Evolutionary conservation across 495 filamentous ascomycete genomes (phyloP).

Genomic region (Parathielavia hyrcaniae): DNA sequence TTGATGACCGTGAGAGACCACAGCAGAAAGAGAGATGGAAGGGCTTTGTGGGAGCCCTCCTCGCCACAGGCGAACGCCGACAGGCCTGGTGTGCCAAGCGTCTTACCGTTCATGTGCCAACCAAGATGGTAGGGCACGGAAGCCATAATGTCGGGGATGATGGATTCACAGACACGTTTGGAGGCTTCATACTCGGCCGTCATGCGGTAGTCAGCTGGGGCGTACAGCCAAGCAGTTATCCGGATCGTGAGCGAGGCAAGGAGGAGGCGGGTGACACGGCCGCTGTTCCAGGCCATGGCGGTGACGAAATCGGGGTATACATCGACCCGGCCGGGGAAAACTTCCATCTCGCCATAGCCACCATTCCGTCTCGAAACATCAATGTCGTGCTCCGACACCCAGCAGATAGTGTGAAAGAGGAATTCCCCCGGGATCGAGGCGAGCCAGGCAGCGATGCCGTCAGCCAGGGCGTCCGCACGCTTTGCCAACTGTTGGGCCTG

Average conservation of each 20-base stretch:
- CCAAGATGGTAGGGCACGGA: constrained; percentile 50
- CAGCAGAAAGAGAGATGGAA: constrained; percentile 41
- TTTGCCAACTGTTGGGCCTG: constrained; percentile 35
- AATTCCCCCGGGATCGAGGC: constrained; percentile 34
- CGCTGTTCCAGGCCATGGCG: constrained; percentile 42
- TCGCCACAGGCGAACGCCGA: constrained; percentile 38
- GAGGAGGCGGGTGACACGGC: constrained; percentile 38
- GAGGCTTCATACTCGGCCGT: constrained; percentile 46
- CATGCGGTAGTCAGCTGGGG: constrained; percentile 46
- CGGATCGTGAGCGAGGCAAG: constrained; percentile 41
- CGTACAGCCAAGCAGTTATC: constrained; percentile 43
- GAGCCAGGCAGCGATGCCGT: constrained; percentile 41
- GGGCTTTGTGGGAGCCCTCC: constrained; percentile 35
- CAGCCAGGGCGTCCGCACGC: constrained; percentile 35
- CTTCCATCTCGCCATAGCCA: constrained; percentile 37
- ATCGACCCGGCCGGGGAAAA: constrained; percentile 49
- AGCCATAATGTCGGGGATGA: constrained; percentile 45
- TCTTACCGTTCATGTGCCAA: constrained; percentile 36
- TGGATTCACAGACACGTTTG: constrained; percentile 35
- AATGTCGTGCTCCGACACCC: constrained; percentile 40
- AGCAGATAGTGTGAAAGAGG: constrained; percentile 39
- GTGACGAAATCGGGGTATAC: constrained; percentile 46
- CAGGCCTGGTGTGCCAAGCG: constrained; percentile 15
- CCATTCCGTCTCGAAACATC: constrained; percentile 27
- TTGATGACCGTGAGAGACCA: constrained; percentile 35